phyloP scores from a whole-genome alignment of 371 early-diverging fungal genomes.

The Mortierella sp. region DNA sequence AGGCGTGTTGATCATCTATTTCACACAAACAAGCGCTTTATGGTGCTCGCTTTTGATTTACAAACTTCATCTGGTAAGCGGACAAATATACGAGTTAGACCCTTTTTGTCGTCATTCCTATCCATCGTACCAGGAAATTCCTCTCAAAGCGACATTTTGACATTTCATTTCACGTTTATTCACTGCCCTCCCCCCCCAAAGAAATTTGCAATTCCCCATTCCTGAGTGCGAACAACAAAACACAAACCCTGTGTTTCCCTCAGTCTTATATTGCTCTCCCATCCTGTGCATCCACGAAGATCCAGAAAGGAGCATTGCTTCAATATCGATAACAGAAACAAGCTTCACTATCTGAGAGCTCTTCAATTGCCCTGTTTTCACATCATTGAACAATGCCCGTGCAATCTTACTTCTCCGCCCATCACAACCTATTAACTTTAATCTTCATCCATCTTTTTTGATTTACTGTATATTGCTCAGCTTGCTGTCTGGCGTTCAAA shows the following conservation, averaged over 20 bases:
- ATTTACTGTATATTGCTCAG: slow-evolving; percentile 1
- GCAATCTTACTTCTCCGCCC: slow-evolving; percentile 5
- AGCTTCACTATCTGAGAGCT: not conserved
- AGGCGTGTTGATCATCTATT: slow-evolving; percentile 46
- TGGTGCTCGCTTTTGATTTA: slow-evolving; percentile 53
- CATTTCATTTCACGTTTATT: not conserved
- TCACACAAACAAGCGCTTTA: slow-evolving; percentile 48
- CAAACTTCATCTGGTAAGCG: slow-evolving; percentile 51
- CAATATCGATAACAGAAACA: not conserved
- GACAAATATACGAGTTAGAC: not conserved
- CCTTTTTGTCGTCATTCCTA: not conserved
- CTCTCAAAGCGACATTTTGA: not conserved
- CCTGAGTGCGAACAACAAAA: not conserved
- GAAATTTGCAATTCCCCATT: not conserved
- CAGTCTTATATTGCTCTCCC: too few species aligned
- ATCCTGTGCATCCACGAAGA: too few species aligned
- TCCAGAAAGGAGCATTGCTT: not conserved
- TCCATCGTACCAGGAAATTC: not conserved
- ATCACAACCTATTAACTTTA: not conserved
- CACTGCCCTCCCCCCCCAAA: not conserved
- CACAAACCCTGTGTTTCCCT: too few species aligned
- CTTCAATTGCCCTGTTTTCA: not conserved
- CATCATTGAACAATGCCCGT: slow-evolving; percentile 5
- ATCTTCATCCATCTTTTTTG: not conserved
- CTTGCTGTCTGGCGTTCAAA: slow-evolving; percentile 39